Percentiles rank a stretch among this genome's conserved stretches.
Conservation (phyloP, 2,329 filamentous ascomycete genomes). For the Sclerotinia minor region DNA sequence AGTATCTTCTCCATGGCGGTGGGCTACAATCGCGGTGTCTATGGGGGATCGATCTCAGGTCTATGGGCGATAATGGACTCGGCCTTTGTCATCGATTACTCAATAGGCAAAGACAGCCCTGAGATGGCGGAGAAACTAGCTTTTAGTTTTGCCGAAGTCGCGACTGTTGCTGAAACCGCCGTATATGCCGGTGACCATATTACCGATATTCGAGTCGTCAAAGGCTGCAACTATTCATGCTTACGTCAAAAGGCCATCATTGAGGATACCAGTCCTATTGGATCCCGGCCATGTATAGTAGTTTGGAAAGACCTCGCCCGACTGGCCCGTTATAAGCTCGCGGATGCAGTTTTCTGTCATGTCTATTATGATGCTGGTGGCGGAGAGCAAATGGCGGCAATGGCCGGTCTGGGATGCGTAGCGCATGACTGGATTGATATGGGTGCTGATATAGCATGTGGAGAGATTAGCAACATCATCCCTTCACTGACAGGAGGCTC, state of each 20-base stretch:
- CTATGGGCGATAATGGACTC: conserved; percentile 16
- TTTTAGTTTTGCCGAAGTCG: neutral
- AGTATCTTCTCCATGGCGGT: conserved; percentile 6
- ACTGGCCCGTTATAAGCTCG: conserved; percentile 12
- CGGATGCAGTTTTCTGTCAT: conserved; percentile 11
- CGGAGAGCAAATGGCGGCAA: conserved; percentile 1
- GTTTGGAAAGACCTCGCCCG: conserved; percentile 6
- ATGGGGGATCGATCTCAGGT: neutral
- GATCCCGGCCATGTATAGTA: conserved; percentile 3
- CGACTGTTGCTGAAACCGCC: neutral
- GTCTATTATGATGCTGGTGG: conserved; percentile 12
- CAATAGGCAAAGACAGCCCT: conserved; percentile 5
- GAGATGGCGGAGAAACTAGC: neutral
- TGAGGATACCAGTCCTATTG: neutral
- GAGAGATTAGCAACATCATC: conserved; percentile 9
- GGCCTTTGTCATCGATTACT: conserved; percentile 6
- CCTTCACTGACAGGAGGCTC: conserved; percentile 11
- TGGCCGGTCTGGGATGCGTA: neutral
- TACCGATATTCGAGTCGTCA: conserved; percentile 5
- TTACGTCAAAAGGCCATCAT: conserved; percentile 9
- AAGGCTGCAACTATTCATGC: conserved; percentile 18
- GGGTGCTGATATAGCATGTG: conserved; percentile 5
- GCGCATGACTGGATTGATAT: conserved; percentile 7
- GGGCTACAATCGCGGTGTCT: conserved; percentile 4
- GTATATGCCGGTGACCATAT: neutral